A percentile compares a stretch with the other conserved stretches of the same genome.
phyloP scores from a whole-genome alignment of 2,329 filamentous ascomycete genomes.

The Cercospora sesami region DNA sequence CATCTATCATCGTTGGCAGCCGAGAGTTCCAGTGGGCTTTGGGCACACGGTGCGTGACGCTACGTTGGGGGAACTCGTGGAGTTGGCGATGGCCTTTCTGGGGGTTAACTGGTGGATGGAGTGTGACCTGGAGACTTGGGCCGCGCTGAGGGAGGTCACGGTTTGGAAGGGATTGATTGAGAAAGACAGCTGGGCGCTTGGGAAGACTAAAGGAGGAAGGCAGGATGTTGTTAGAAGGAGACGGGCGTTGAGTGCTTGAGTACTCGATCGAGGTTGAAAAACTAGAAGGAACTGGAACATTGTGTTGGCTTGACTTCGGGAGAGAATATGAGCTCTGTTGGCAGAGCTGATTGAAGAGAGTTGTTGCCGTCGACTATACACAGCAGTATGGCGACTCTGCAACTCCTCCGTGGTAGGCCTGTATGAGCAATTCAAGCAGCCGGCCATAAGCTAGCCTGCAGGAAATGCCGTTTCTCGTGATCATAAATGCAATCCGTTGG shows the following conservation, averaged over 20 bases:
- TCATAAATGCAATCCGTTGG: not conserved
- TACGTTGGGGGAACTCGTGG: not conserved
- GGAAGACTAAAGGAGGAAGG: not conserved
- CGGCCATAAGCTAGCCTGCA: not conserved
- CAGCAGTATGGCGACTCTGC: not conserved
- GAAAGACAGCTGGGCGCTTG: not conserved
- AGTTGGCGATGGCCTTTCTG: not conserved
- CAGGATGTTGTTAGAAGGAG: not conserved
- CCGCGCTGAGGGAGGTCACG: not conserved
- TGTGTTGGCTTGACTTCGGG: not conserved
- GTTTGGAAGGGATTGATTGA: not conserved
- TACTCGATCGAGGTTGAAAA: not conserved
- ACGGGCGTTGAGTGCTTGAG: not conserved
- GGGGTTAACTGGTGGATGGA: not conserved
- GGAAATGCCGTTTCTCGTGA: no score
- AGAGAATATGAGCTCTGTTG: not conserved
- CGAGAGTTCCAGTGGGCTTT: not conserved
- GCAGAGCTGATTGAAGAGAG: not conserved
- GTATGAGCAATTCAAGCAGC: not conserved
- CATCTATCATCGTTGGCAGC: not conserved
- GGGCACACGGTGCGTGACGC: not conserved
- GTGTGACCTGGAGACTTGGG: not conserved
- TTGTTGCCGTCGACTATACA: not conserved
- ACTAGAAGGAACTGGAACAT: not conserved
- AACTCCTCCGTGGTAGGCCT: not conserved